These are phyloP conservation scores for Hyphopichia burtonii DNA, from an alignment of 1,139 yeast species.

Conservation along the genomic window DNA sequence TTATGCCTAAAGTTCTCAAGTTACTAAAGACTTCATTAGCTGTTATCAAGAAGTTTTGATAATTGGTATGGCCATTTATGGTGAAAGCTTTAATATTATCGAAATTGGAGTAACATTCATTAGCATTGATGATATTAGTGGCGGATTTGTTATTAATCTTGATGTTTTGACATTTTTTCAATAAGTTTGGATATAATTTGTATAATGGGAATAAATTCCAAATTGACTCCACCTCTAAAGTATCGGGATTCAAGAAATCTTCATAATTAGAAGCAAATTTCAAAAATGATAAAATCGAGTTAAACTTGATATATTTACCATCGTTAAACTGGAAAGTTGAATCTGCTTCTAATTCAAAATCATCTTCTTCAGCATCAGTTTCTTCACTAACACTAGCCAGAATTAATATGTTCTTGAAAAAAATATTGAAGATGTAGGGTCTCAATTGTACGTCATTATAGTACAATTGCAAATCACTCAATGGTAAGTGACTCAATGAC, in stretches of 20 bases:
- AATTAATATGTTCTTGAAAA: conserved; percentile 1
- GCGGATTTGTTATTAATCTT: conserved; percentile 1
- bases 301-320: conserved; percentile 1
- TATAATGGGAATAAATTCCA: conserved; percentile 4
- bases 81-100: conserved; percentile 1
- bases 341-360: not conserved
- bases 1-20: not conserved
- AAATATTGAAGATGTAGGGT: not conserved
- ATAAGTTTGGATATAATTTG: conserved; percentile 2
- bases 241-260: not conserved
- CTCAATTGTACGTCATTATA: not conserved
- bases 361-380: not conserved
- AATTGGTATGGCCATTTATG: conserved; percentile 3
- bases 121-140: conserved; percentile 2
- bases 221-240: conserved; percentile 3
- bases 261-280: not conserved
- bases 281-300: conserved; percentile 1
- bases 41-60: not conserved
- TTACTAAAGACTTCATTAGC: not conserved
- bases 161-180: not conserved
- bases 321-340: conserved; percentile 1
- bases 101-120: not conserved
- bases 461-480: not conserved
- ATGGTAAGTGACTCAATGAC: not conserved
- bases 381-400: not conserved